phyloP scores from a whole-genome alignment of 2,329 filamentous ascomycete species.

The Colletotrichum lupini region DNA sequence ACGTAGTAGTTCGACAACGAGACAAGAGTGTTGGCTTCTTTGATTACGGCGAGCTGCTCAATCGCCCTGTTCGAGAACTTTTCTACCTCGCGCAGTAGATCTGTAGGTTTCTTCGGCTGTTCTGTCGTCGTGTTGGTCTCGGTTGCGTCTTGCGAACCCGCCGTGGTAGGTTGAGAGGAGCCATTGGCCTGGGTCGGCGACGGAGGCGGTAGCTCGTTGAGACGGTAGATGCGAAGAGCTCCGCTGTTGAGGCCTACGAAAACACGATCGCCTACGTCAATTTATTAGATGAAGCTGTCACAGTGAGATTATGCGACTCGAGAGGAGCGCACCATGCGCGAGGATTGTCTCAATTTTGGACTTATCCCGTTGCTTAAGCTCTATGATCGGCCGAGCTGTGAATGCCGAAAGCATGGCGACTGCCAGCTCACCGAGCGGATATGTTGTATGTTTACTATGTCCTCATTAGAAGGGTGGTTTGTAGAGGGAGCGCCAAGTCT shows the following conservation, averaged over 20 bases:
- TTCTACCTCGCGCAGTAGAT: slow-evolving; percentile 90
- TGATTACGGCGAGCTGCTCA: slow-evolving; percentile 94
- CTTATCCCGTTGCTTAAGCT: slow-evolving; percentile 95
- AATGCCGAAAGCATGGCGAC: slow-evolving; percentile 94
- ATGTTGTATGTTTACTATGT: slow-evolving; percentile 7
- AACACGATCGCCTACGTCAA: slow-evolving; percentile 80
- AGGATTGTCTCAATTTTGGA: slow-evolving; percentile 97
- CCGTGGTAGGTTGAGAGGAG: slow-evolving; percentile 37
- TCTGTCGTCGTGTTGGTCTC: slow-evolving; percentile 28
- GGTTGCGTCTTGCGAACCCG: slow-evolving; percentile 42
- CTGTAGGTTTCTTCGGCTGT: slow-evolving; percentile 69
- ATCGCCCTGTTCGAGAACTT: slow-evolving; percentile 92
- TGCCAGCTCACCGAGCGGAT: slow-evolving; percentile 51
- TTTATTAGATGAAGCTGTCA: slow-evolving; percentile 15
- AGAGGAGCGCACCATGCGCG: slow-evolving; percentile 75
- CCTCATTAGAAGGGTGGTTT: slow-evolving; percentile 22
- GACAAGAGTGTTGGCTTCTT: slow-evolving; percentile 91
- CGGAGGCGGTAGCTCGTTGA: slow-evolving; percentile 73
- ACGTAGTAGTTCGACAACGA: slow-evolving; percentile 92
- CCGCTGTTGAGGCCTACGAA: slow-evolving; percentile 93
- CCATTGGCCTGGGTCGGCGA: slow-evolving; percentile 52
- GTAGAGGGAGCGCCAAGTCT: neutral
- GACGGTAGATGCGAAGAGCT: slow-evolving; percentile 87
- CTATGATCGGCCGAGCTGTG: slow-evolving; percentile 94
- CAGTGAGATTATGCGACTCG: neutral